Percentiles rank a stretch among this genome's conserved stretches.
Evolutionary conservation across 768 basidiomycete species (phyloP).

Genomic region (Mycena vitilis): DNA sequence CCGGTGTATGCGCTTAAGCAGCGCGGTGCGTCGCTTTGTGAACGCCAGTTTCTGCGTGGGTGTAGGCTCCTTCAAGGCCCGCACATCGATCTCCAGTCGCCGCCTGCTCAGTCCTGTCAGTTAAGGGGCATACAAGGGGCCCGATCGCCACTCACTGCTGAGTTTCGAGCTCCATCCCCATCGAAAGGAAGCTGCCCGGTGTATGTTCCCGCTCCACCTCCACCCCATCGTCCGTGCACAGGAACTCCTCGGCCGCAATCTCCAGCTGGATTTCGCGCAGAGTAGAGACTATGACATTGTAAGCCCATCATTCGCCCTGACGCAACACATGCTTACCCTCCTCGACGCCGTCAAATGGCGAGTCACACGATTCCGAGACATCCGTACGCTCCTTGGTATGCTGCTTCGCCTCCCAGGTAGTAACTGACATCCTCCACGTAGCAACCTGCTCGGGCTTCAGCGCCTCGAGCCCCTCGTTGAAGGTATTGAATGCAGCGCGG

Average conservation of each 20-base stretch:
- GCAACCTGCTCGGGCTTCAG: background rate
- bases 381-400: no score
- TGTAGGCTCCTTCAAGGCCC: background rate
- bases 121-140: no score
- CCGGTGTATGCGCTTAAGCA: conserved; percentile 10
- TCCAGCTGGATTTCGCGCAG: background rate
- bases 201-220: conserved; percentile 1
- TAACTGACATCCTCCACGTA: background rate
- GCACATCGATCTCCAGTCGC: background rate
- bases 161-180: background rate
- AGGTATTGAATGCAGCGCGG: conserved; percentile 9
- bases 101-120: background rate
- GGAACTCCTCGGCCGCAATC: background rate
- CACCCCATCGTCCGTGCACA: background rate
- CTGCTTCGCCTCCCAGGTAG: conserved; percentile 11
- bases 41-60: background rate
- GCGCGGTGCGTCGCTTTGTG: background rate
- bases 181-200: background rate
- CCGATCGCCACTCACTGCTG: background rate
- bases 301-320: background rate
- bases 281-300: background rate
- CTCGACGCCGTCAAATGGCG: background rate
- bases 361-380: background rate
- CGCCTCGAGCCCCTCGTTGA: background rate
- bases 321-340: background rate